phyloP scores from a whole-genome alignment of 2,329 filamentous ascomycete genomes.

The Neonectria sp. region DNA sequence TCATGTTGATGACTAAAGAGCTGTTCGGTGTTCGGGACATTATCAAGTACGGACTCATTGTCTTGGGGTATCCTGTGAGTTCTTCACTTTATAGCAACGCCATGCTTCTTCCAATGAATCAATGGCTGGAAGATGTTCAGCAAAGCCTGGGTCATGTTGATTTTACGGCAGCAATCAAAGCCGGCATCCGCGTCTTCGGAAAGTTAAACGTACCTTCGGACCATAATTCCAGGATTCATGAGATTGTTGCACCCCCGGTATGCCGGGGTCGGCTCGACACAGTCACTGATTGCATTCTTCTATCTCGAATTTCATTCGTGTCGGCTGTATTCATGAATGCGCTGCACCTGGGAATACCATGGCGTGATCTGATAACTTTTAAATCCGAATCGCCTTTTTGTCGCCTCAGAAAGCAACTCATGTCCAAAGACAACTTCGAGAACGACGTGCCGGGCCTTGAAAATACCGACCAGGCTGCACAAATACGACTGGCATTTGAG shows the following conservation, averaged over 20 bases:
- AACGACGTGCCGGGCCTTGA: background rate
- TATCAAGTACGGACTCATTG: conserved; percentile 19
- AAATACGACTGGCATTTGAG: background rate
- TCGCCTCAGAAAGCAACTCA: background rate
- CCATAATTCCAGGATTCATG: conserved; percentile 1
- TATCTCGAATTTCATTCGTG: conserved; percentile 15
- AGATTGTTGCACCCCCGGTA: background rate
- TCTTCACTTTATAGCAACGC: conserved; percentile 11
- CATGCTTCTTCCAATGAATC: conserved; percentile 10
- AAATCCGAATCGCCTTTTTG: conserved; percentile 14
- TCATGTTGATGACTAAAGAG: conserved; percentile 14
- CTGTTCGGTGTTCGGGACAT: conserved; percentile 18
- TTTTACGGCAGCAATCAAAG: conserved; percentile 5
- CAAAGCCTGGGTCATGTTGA: conserved; percentile 14
- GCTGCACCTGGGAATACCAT: conserved; percentile 2
- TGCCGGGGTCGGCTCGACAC: background rate
- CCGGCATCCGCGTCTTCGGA: conserved; percentile 14
- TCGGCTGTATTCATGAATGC: conserved; percentile 16
- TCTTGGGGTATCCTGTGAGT: conserved; percentile 16
- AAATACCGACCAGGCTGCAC: background rate
- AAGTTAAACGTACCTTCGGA: conserved; percentile 8
- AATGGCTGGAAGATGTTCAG: conserved; percentile 10
- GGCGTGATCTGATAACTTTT: conserved; percentile 13
- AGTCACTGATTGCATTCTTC: conserved; percentile 5
- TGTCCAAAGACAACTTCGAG: background rate